These are phyloP conservation scores for Dendrobium huoshanense DNA, from an alignment of 106 monocot species.

Conservation along the genomic window DNA sequence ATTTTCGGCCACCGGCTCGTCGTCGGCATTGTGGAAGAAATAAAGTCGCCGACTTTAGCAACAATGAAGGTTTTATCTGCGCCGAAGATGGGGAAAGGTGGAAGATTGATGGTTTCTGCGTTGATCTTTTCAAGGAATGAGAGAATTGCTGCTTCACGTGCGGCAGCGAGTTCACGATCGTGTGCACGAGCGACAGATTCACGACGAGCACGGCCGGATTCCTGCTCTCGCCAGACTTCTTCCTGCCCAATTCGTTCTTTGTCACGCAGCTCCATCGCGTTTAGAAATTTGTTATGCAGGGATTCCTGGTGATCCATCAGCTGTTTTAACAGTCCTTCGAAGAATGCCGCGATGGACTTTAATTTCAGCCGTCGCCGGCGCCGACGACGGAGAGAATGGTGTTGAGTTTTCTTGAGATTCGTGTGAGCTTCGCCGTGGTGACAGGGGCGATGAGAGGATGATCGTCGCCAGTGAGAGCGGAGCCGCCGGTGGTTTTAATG, in stretches of 20 bases:
- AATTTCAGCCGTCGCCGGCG: constrained; percentile 42
- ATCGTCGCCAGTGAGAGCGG: constrained; percentile 86
- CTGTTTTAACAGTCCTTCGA: constrained; percentile 63
- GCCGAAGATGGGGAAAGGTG: background rate
- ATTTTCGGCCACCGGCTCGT: constrained; percentile 80
- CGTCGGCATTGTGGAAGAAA: background rate
- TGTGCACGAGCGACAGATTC: no score
- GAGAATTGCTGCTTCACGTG: constrained; percentile 70
- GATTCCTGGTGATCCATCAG: constrained; percentile 79
- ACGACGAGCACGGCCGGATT: no score
- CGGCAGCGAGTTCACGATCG: constrained; percentile 32
- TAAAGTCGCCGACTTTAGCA: background rate
- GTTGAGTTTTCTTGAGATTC: background rate
- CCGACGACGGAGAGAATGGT: background rate
- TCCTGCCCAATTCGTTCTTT: constrained; percentile 38
- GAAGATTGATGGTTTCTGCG: constrained; percentile 63
- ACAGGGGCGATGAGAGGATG: constrained; percentile 26
- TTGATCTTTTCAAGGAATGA: constrained; percentile 77
- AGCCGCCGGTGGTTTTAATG: constrained; percentile 58
- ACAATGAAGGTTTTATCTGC: background rate
- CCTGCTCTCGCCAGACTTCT: no score
- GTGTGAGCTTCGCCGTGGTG: constrained; percentile 12
- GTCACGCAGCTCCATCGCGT: constrained; percentile 69
- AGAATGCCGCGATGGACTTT: constrained; percentile 46
- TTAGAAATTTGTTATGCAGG: constrained; percentile 67